Percentiles rank a stretch among this genome's conserved stretches.
These are phyloP conservation scores for Lasiodiplodia theobromae DNA, from an alignment of 2,329 filamentous ascomycete species.

Conservation along the genomic window DNA sequence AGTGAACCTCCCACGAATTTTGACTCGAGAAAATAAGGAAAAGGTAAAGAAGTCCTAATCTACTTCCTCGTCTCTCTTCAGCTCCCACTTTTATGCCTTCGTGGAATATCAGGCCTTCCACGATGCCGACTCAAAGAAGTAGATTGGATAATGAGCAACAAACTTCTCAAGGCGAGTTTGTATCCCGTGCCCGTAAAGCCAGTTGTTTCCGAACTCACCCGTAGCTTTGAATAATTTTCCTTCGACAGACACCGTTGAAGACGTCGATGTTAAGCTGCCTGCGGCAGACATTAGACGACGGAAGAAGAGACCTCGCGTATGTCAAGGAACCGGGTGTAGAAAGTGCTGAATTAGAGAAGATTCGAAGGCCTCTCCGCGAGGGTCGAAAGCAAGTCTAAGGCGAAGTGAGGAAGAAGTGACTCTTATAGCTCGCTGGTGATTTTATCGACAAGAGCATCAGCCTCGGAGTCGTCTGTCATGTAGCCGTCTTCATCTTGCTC, in stretches of 20 bases:
- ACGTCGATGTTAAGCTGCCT: neutral
- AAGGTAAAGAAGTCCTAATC: neutral
- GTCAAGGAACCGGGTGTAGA: neutral
- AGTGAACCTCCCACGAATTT: neutral
- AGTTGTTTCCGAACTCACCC: neutral
- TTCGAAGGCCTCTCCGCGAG: too few species aligned
- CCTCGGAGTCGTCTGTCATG: neutral
- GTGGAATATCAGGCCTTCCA: neutral
- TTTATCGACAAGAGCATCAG: slow-evolving; percentile 5
- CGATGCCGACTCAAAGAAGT: neutral
- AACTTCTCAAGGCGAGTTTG: neutral
- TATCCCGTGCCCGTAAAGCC: neutral
- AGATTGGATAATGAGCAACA: neutral
- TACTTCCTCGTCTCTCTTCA: neutral
- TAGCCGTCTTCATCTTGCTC: slow-evolving; percentile 10
- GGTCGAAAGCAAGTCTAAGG: neutral
- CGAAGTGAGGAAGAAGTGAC: neutral
- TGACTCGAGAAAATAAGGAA: neutral
- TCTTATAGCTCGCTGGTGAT: slow-evolving; percentile 4
- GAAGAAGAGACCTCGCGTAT: neutral
- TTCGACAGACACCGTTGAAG: neutral
- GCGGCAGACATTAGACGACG: neutral
- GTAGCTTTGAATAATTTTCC: neutral
- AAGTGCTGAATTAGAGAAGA: neutral
- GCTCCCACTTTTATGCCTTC: neutral